Percentiles rank a stretch among this genome's conserved stretches.
Conservation (phyloP, 306 rosid species). For the Sicyos edulis region DNA sequence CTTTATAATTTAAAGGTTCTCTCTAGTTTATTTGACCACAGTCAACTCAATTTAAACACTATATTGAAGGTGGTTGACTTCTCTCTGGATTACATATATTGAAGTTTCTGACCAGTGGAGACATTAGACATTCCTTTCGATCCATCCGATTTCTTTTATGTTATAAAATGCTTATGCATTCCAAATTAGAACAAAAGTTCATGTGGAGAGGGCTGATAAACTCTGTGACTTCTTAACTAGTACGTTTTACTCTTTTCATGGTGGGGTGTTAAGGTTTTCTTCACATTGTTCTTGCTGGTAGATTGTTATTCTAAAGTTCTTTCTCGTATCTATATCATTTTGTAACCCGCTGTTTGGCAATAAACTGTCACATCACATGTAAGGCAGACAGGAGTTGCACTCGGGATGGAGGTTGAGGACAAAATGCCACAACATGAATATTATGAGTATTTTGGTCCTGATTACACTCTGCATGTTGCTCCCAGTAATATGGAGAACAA, state of each 20-base stretch:
- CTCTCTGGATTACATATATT: neutral
- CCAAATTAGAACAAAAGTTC: too few relatives aligned
- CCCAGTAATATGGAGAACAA: slow-evolving; percentile 96
- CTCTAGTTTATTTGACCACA: too few relatives aligned
- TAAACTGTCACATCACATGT: slow-evolving; percentile 31
- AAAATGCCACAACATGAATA: slow-evolving; percentile 87
- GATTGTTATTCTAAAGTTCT: slow-evolving; percentile 13
- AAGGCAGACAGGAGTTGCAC: slow-evolving; percentile 87
- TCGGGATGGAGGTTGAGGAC: slow-evolving; percentile 84
- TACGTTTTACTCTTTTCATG: neutral
- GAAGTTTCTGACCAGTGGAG: neutral
- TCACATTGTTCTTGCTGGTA: slow-evolving; percentile 1
- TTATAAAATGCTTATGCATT: neutral
- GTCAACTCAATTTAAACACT: neutral
- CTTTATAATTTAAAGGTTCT: too few relatives aligned
- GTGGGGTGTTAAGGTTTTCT: neutral
- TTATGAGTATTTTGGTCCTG: slow-evolving; percentile 87
- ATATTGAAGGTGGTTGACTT: neutral
- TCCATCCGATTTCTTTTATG: neutral
- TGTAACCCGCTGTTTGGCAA: slow-evolving; percentile 10
- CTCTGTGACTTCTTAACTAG: slow-evolving; percentile 9
- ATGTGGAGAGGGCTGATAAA: slow-evolving; percentile 1
- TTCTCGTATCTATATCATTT: slow-evolving; percentile 17
- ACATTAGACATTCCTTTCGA: neutral
- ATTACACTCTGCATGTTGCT: slow-evolving; percentile 87